Base-by-base conservation (phyloP, 2,329 filamentous ascomycete species). In the Colletotrichum agaves region DNA sequence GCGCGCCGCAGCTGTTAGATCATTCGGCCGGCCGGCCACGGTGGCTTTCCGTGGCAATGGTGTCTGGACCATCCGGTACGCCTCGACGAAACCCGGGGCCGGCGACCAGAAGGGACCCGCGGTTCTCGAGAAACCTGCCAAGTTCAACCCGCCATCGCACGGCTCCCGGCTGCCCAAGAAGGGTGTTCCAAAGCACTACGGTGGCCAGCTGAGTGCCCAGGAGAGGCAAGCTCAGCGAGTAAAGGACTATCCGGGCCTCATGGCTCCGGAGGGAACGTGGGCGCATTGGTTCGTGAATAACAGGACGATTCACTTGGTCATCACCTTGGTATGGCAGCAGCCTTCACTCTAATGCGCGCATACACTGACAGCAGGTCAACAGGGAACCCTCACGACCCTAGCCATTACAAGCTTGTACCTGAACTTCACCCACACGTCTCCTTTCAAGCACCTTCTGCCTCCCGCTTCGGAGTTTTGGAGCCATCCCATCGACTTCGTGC, bases 111-210 rank as follows among this genome's bases (percentile, higher is more conserved):
- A 91, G 75, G 64, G 53, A n/a, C 87, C 88, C 39, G 85, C 90
- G 69, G 87, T 93, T 5, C 90, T 99, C 71, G 93, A 93, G 74
- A 93, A 98, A 79, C 95, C 95, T 23, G 87, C 92, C 74, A 92
- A 91, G 77, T 98, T 97, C 85, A 93, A 93, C 53, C 95, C 96
- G 2, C 96, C 96, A 0, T 98, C 95, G 0, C 96, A 98, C 78
- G 91, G 92, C 12, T 83, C 91, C 21, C 85, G 91, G 6, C 85
- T 93, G 35, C 83, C 86, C 5, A 85, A 87, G 61, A 84, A 85
- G 71, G 77, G 76, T 79, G 78, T 82, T 6, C 89, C 90, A 33
- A 85, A 86, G 73, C 88, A 91, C 78, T 97, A 97, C 76, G 94
- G 93, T 41, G 92, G 93, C 17, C 81, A 88, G 21, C 80, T 94